Evolutionary conservation across 768 basidiomycete species (phyloP).

Genomic region (Rhizopogon vinicolor): DNA sequence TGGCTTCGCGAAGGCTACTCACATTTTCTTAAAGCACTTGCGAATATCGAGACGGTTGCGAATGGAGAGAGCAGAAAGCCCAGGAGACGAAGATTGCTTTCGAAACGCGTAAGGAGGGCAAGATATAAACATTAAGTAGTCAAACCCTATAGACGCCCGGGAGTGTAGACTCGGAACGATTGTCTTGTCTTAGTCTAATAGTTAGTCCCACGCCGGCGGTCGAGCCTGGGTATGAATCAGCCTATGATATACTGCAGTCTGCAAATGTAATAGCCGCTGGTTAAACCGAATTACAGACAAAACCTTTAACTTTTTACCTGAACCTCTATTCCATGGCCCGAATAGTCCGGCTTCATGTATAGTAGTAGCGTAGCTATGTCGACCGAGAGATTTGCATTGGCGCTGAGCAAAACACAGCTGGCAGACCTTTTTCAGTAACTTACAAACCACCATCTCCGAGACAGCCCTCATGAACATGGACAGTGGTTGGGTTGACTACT

Average conservation of each 20-base stretch:
- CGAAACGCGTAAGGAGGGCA: background rate
- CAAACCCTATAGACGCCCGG: background rate
- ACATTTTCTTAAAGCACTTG: slow-evolving; percentile 43
- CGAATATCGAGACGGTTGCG: slow-evolving; percentile 72
- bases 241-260: too few species aligned
- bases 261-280: too few species aligned
- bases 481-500: slow-evolving; percentile 40
- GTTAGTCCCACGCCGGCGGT: too few species aligned
- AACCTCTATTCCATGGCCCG: too few species aligned
- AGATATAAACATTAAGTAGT: background rate
- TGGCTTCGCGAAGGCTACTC: background rate
- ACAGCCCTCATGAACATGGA: slow-evolving; percentile 25
- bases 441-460: background rate
- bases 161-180: background rate
- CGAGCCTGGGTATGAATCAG: too few species aligned
- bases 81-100: slow-evolving; percentile 22
- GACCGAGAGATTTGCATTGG: background rate
- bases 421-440: too few species aligned
- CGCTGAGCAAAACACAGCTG: too few species aligned
- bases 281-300: too few species aligned
- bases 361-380: too few species aligned
- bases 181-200: too few species aligned
- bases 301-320: too few species aligned
- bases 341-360: too few species aligned
- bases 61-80: slow-evolving; percentile 64